These are phyloP conservation scores for Lodderomyces beijingensis DNA, from an alignment of 1,139 yeast genomes.

Conservation along the genomic window DNA sequence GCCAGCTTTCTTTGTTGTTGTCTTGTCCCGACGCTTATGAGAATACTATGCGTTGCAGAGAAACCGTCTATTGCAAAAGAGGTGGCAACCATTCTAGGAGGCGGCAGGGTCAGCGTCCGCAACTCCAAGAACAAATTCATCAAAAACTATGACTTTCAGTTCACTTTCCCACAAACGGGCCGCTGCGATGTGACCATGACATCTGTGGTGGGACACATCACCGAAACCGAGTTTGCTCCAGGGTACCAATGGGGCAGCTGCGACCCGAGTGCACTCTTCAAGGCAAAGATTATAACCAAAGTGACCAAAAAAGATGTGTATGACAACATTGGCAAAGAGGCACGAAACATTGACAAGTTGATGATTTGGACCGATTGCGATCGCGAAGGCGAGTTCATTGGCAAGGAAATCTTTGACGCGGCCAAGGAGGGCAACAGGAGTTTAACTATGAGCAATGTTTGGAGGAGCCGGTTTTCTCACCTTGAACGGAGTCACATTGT, in stretches of 20 bases:
- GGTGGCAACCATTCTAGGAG: constrained; percentile 71
- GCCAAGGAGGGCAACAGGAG: constrained; percentile 55
- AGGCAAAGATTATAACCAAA: constrained; percentile 54
- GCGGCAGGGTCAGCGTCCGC: constrained; percentile 54
- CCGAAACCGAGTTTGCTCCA: constrained; percentile 60
- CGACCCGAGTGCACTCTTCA: constrained; percentile 61
- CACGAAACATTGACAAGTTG: constrained; percentile 53
- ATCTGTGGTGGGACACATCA: constrained; percentile 83
- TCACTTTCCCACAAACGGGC: constrained; percentile 54
- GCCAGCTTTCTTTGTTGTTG: no score
- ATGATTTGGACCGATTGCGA: constrained; percentile 99
- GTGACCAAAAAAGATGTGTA: constrained; percentile 49
- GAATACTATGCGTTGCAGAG: constrained; percentile 91
- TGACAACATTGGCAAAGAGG: constrained; percentile 67
- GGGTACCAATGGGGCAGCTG: constrained; percentile 67
- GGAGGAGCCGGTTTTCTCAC: constrained; percentile 85
- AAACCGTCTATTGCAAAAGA: constrained; percentile 93
- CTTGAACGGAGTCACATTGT: constrained; percentile 71
- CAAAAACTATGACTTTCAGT: constrained; percentile 76
- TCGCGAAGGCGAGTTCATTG: constrained; percentile 96
- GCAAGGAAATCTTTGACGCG: constrained; percentile 72
- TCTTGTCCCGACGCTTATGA: no score
- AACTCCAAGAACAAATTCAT: constrained; percentile 58
- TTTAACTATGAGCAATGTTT: constrained; percentile 44
- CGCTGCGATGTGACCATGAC: constrained; percentile 84